Conservation (phyloP, 2,329 filamentous ascomycete species). For the Verticillium longisporum region DNA sequence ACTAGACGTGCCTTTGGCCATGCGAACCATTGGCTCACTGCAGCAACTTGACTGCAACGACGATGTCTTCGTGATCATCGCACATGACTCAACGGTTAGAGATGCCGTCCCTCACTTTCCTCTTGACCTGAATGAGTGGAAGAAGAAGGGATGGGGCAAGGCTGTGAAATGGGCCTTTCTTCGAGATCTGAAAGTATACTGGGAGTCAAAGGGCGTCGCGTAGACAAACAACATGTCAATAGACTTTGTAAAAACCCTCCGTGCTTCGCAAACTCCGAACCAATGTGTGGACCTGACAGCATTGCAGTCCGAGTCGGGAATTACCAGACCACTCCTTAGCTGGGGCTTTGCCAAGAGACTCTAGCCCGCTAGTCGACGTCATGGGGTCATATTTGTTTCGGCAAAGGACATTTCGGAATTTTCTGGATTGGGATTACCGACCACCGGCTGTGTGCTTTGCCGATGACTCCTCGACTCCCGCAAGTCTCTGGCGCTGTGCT, state of each 20-base stretch:
- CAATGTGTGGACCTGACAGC: too few species aligned
- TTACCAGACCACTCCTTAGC: too few species aligned
- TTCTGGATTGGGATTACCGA: conserved; percentile 1
- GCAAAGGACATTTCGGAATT: background rate
- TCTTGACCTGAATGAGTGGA: conserved; percentile 15
- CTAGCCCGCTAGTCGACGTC: too few species aligned
- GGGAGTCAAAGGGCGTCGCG: background rate
- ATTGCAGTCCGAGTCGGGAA: too few species aligned
- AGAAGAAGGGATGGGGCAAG: conserved; percentile 14
- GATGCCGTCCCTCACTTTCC: conserved; percentile 16
- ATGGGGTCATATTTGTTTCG: too few species aligned
- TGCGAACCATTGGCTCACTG: conserved; percentile 10
- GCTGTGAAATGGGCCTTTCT: conserved; percentile 14
- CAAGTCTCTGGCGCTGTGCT: too few species aligned
- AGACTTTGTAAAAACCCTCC: background rate
- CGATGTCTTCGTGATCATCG: conserved; percentile 16
- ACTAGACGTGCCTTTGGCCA: conserved; percentile 13
- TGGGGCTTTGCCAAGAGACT: too few species aligned
- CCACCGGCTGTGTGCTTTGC: background rate
- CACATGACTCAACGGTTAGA: conserved; percentile 15
- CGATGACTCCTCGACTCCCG: background rate
- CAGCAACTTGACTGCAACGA: conserved; percentile 15
- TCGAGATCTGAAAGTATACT: conserved; percentile 11
- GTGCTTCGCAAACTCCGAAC: too few species aligned
- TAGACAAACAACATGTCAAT: background rate